Conservation (phyloP, 2,329 filamentous ascomycete genomes). For the Neofusicoccum ribis region DNA sequence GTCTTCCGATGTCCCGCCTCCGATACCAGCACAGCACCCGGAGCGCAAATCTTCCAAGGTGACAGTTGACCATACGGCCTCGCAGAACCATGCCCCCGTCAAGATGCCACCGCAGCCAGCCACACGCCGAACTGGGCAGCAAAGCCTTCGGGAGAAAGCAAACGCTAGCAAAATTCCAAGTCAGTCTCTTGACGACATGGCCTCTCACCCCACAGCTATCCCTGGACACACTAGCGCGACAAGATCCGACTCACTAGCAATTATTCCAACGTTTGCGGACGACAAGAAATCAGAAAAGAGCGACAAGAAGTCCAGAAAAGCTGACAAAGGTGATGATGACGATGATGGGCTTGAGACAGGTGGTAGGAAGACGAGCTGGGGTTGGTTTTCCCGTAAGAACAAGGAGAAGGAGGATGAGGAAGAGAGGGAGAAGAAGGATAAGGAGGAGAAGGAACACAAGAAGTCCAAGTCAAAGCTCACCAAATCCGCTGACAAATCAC, state of each 20-base stretch:
- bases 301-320: slow-evolving; percentile 67
- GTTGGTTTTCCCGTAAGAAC: slow-evolving; percentile 73
- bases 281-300: slow-evolving; percentile 76
- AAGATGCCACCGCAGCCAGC: slow-evolving; percentile 11
- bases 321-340: slow-evolving; percentile 68
- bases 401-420: slow-evolving; percentile 70
- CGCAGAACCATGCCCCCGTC: slow-evolving; percentile 18
- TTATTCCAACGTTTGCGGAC: slow-evolving; percentile 74
- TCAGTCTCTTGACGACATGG: slow-evolving; percentile 64
- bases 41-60: slow-evolving; percentile 54
- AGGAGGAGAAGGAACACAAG: slow-evolving; percentile 45
- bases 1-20: slow-evolving; percentile 28
- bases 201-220: slow-evolving; percentile 65
- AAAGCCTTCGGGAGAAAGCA: slow-evolving; percentile 29
- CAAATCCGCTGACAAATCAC: slow-evolving; percentile 47
- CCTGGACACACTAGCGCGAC: slow-evolving; percentile 62
- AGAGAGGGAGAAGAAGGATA: slow-evolving; percentile 56
- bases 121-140: slow-evolving; percentile 9
- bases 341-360: slow-evolving; percentile 63
- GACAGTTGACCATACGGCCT: slow-evolving; percentile 24
- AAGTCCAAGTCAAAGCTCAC: slow-evolving; percentile 63
- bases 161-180: slow-evolving; percentile 41
- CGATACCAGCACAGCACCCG: slow-evolving; percentile 39
- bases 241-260: slow-evolving; percentile 75
- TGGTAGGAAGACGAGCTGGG: slow-evolving; percentile 77